phyloP scores from a whole-genome alignment of 192 early-diverging fungal genomes.

The Gryganskiella cystojenkinii region DNA sequence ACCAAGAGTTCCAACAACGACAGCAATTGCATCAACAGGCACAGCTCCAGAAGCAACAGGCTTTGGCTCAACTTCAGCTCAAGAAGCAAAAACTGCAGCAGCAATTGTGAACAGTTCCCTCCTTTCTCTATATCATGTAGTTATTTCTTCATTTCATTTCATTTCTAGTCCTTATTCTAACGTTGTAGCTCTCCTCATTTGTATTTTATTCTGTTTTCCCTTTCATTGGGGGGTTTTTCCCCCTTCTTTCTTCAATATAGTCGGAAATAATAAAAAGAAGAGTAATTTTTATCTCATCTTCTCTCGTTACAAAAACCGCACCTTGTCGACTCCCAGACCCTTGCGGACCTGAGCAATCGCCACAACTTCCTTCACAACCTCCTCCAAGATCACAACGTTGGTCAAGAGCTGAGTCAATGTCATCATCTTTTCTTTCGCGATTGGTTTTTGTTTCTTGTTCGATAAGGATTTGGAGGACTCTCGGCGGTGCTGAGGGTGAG shows the following conservation, averaged over 20 bases:
- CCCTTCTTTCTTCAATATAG: not conserved
- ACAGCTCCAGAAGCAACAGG: slow-evolving; percentile 23
- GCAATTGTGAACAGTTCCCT: not conserved
- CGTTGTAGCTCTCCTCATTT: not conserved
- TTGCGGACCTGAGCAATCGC: slow-evolving; percentile 85
- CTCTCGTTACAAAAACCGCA: slow-evolving; percentile 56
- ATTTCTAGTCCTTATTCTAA: not conserved
- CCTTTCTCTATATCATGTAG: not conserved
- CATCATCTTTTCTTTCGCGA: slow-evolving; percentile 55
- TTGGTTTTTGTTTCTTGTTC: not conserved
- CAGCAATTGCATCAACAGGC: slow-evolving; percentile 19
- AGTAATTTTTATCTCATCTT: not conserved
- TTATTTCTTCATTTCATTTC: not conserved
- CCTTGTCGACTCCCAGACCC: slow-evolving; percentile 76
- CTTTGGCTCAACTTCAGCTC: slow-evolving; percentile 4
- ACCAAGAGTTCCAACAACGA: slow-evolving; percentile 19
- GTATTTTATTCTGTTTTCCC: not conserved
- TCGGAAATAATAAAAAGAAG: not conserved
- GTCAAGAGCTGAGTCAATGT: slow-evolving; percentile 75
- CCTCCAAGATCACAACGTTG: slow-evolving; percentile 93
- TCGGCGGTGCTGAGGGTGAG: slow-evolving; percentile 9
- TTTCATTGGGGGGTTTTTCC: not conserved
- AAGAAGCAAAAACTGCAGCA: slow-evolving; percentile 7
- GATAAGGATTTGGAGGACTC: slow-evolving; percentile 17
- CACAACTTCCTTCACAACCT: slow-evolving; percentile 92